A percentile compares a stretch with the other conserved stretches of the same genome.
Evolutionary conservation across 2,329 filamentous ascomycete species (phyloP).

Genomic region (Rhynchosporium graminicola): DNA sequence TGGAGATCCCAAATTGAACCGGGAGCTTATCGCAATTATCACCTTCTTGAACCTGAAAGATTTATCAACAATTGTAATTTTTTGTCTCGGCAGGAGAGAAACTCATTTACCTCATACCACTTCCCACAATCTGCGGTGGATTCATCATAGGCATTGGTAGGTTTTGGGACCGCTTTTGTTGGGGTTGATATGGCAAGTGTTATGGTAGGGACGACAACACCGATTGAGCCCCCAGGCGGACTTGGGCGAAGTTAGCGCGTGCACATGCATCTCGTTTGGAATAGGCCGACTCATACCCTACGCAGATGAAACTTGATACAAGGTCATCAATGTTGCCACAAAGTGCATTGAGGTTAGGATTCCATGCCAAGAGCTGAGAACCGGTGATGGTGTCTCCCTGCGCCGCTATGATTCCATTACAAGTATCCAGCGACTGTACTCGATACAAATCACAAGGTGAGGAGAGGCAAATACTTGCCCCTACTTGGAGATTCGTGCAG

Average conservation of each 20-base stretch:
- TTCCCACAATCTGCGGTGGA: conserved; percentile 3
- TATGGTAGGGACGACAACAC: not conserved
- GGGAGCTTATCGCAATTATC: not conserved
- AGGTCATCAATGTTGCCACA: not conserved
- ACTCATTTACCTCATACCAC: not conserved
- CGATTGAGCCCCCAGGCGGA: too few species aligned
- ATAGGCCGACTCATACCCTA: not conserved
- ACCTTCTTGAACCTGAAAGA: not conserved
- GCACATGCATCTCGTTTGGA: too few species aligned
- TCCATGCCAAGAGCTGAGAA: not conserved
- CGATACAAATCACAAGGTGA: not conserved
- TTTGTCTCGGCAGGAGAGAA: too few species aligned
- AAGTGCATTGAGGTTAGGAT: conserved; percentile 1
- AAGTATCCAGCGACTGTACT: conserved; percentile 3
- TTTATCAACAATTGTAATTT: too few species aligned
- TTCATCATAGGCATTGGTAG: not conserved
- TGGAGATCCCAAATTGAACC: not conserved
- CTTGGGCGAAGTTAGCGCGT: too few species aligned
- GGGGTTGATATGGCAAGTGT: conserved; percentile 3
- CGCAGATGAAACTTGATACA: not conserved
- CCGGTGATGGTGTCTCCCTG: not conserved
- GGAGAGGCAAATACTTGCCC: not conserved
- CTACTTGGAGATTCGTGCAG: conserved; percentile 1
- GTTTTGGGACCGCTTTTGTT: not conserved
- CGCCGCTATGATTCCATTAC: not conserved